Evolutionary conservation across 1,284 basidiomycete genomes (phyloP).

Genomic region (Irpex sp.): DNA sequence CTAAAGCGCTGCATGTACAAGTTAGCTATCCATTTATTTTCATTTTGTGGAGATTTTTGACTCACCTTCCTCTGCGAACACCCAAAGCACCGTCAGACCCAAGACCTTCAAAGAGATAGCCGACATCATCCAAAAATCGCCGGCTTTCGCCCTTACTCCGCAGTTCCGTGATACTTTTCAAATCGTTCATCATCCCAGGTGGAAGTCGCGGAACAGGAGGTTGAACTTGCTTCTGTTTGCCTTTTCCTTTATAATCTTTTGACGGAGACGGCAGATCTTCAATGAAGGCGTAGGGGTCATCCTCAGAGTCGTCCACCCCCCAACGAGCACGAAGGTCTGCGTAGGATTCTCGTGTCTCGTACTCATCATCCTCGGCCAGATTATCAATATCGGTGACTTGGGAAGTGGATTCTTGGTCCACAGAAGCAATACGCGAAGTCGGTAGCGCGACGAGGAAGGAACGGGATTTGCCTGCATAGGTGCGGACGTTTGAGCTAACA

Average conservation of each 20-base stretch:
- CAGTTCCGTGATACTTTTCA: conserved; percentile 77
- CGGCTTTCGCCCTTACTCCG: conserved; percentile 75
- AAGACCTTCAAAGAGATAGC: conserved; percentile 78
- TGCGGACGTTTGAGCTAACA: conserved; percentile 40
- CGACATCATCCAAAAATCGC: conserved; percentile 75
- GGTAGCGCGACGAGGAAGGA: conserved; percentile 69
- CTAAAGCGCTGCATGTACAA: conserved; percentile 50
- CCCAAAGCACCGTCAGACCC: conserved; percentile 45
- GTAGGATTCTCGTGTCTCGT: conserved; percentile 64
- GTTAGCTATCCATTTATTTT: background rate
- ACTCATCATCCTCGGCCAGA: conserved; percentile 40
- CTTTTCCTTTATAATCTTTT: conserved; percentile 27
- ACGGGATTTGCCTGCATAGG: conserved; percentile 71
- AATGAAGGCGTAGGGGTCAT: conserved; percentile 46
- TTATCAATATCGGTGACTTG: background rate
- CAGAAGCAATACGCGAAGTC: conserved; percentile 20
- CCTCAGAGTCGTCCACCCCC: conserved; percentile 74
- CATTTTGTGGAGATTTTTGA: background rate
- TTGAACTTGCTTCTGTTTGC: conserved; percentile 26
- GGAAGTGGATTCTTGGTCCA: conserved; percentile 10
- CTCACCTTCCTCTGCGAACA: conserved; percentile 65
- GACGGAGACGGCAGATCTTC: conserved; percentile 28
- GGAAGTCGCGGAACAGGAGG: conserved; percentile 30
- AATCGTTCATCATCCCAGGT: conserved; percentile 63
- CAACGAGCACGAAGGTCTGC: conserved; percentile 61